Percentiles rank a stretch among this genome's conserved stretches.
Conservation (phyloP, 2,329 filamentous ascomycete genomes). For the Cladosporium sphaerospermum region DNA sequence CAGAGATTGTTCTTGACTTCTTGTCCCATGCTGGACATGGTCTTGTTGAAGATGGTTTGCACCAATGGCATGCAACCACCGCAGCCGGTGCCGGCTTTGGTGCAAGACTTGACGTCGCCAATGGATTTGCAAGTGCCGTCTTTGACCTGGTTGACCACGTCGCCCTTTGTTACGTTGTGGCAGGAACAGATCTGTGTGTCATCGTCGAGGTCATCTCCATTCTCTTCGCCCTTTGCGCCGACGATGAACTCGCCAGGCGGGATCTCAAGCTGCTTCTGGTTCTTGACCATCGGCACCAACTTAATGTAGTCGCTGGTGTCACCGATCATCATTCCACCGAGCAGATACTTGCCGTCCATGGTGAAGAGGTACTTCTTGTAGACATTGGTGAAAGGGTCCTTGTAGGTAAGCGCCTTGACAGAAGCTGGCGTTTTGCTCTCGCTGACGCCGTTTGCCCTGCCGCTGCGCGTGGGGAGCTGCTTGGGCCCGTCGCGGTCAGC, state of each 20-base stretch:
- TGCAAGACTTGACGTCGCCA: slow-evolving; percentile 78
- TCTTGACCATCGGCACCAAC: slow-evolving; percentile 79
- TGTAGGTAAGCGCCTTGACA: slow-evolving; percentile 82
- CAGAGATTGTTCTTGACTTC: slow-evolving; percentile 85
- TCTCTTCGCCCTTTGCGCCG: slow-evolving; percentile 68
- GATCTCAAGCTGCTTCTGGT: slow-evolving; percentile 69
- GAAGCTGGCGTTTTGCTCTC: slow-evolving; percentile 45
- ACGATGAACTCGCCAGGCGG: slow-evolving; percentile 79
- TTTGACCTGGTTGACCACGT: slow-evolving; percentile 66
- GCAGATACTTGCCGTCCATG: slow-evolving; percentile 77
- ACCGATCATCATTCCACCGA: slow-evolving; percentile 97
- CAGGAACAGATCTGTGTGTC: slow-evolving; percentile 89
- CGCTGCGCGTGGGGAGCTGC: slow-evolving; percentile 53
- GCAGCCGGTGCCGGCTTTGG: slow-evolving; percentile 85
- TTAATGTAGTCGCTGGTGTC: slow-evolving; percentile 89
- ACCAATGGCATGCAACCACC: slow-evolving; percentile 86
- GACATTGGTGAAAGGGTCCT: slow-evolving; percentile 77
- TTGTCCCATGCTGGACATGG: slow-evolving; percentile 77
- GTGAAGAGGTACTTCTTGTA: slow-evolving; percentile 96
- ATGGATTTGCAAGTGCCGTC: slow-evolving; percentile 75
- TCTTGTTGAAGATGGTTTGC: slow-evolving; percentile 82
- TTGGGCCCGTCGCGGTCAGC: slow-evolving; percentile 79
- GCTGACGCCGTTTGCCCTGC: slow-evolving; percentile 42
- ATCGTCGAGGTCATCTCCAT: slow-evolving; percentile 71
- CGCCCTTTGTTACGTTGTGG: slow-evolving; percentile 85